Evolutionary conservation across 148 eudicot genomes (phyloP).

Genomic region (Cornus kousa): DNA sequence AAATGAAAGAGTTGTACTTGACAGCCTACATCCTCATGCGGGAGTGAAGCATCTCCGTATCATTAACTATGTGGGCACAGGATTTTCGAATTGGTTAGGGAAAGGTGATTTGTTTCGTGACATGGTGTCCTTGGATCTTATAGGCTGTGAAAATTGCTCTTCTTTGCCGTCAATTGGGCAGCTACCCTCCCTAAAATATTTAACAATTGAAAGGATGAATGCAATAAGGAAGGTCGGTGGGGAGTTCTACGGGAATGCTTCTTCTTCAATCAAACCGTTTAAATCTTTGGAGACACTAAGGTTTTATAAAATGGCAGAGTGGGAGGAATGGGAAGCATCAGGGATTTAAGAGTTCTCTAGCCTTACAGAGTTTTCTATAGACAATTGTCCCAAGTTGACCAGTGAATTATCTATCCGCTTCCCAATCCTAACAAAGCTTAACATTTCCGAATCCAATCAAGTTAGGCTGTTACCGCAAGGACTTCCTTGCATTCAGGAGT

Average conservation of each 20-base stretch:
- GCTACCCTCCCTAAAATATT: conserved; percentile 7
- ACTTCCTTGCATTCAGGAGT: too few species aligned
- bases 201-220: not conserved
- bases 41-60: conserved; percentile 6
- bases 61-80: not conserved
- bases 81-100: conserved; percentile 12
- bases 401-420: not conserved
- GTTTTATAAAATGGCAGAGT: not conserved
- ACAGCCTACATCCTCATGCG: conserved; percentile 10
- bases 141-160: not conserved
- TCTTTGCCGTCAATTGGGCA: conserved; percentile 11
- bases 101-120: not conserved
- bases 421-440: not conserved
- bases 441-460: not conserved
- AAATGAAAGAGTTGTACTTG: too few species aligned
- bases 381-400: not conserved
- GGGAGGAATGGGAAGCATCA: too few species aligned
- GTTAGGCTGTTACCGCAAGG: too few species aligned
- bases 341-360: not conserved
- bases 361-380: not conserved
- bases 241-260: not conserved
- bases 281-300: not conserved
- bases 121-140: not conserved
- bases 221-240: not conserved
- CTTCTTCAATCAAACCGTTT: not conserved